Percentiles rank a stretch among this genome's conserved stretches.
Conservation (phyloP, 1,284 basidiomycete species). For the Ustilago loliicola region DNA sequence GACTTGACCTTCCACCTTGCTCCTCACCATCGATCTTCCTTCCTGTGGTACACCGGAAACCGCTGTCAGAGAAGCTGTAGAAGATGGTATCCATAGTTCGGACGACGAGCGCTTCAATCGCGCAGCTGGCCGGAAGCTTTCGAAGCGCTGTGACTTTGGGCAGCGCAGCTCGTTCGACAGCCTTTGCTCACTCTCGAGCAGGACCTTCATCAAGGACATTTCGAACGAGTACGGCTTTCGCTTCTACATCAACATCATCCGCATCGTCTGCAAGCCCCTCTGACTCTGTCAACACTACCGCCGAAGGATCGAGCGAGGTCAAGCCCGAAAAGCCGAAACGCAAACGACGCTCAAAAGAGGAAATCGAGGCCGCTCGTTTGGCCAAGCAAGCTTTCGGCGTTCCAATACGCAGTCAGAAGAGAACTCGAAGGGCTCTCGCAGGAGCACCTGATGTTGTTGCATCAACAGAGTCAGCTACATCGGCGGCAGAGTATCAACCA, state of each 20-base stretch:
- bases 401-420: conserved; percentile 16
- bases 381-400: conserved; percentile 27
- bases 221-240: conserved; percentile 4
- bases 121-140: conserved; percentile 8
- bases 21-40: background rate
- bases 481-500: background rate
- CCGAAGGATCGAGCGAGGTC: background rate
- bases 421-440: conserved; percentile 20
- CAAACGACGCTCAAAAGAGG: conserved; percentile 21
- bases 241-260: conserved; percentile 1
- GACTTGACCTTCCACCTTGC: background rate
- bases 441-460: background rate
- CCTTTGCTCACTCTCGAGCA: background rate
- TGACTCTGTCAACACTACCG: background rate
- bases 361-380: conserved; percentile 23
- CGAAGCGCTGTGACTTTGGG: conserved; percentile 2
- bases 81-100: conserved; percentile 20
- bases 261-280: background rate
- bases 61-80: background rate
- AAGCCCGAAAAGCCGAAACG: conserved; percentile 17
- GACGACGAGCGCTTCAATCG: background rate
- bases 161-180: background rate
- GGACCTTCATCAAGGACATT: conserved; percentile 19
- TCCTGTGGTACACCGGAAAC: background rate
- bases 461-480: background rate